Percentiles rank a stretch among this genome's conserved stretches.
These are phyloP conservation scores for Prunus davidiana DNA, from an alignment of 306 rosid genomes.

Conservation along the genomic window DNA sequence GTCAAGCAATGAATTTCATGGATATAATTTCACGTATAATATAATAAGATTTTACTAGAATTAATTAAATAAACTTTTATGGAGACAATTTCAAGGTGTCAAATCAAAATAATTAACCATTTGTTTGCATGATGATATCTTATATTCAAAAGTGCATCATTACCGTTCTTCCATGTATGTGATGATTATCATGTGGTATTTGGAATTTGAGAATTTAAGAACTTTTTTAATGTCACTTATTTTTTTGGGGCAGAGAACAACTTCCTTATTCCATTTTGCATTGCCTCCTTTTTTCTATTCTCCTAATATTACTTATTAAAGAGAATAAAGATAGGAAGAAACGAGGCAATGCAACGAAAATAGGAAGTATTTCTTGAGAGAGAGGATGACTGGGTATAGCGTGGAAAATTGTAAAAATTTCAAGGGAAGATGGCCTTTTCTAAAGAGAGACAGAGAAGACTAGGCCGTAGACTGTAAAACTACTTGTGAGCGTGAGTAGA, in stretches of 20 bases:
- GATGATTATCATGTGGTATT: neutral
- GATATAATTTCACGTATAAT: neutral
- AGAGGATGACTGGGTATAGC: neutral
- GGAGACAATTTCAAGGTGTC: slow-evolving; percentile 7
- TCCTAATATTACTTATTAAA: no score
- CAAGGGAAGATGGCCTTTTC: slow-evolving; percentile 1
- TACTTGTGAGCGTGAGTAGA: slow-evolving; percentile 59
- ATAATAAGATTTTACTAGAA: neutral
- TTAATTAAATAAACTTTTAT: neutral
- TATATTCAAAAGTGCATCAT: neutral
- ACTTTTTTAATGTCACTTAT: slow-evolving; percentile 13
- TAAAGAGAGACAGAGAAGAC: neutral
- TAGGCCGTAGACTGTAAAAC: slow-evolving; percentile 14
- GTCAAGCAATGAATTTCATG: neutral
- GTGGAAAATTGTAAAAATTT: slow-evolving; percentile 16
- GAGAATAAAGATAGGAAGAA: no score
- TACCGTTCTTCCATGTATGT: neutral
- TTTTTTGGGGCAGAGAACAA: slow-evolving; percentile 16
- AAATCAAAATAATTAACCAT: neutral
- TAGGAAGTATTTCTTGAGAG: no score
- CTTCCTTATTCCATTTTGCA: no score
- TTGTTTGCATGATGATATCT: no score
- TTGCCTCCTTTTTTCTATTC: no score
- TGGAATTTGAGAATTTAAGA: neutral
- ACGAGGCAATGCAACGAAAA: no score